phyloP scores from a whole-genome alignment of 2,329 filamentous ascomycete species.

The Lasiodiplodia sp. region DNA sequence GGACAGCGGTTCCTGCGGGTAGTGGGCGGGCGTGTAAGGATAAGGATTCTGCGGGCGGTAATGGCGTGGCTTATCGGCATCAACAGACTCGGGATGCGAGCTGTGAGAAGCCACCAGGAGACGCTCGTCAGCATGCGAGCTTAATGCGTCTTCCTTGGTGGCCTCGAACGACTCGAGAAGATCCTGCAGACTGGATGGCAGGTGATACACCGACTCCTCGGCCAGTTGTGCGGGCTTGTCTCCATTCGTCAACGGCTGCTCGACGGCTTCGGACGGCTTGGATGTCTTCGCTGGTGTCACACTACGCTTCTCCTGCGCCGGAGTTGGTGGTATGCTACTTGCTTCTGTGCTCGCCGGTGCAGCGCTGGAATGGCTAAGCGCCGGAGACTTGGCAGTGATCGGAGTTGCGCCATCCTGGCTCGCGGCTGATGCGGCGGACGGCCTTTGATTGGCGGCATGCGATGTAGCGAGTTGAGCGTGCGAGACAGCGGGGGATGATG shows the following conservation, averaged over 20 bases:
- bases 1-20: slow-evolving; percentile 88
- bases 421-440: slow-evolving; percentile 42
- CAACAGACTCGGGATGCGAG: slow-evolving; percentile 75
- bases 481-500: slow-evolving; percentile 58
- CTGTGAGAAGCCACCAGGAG: slow-evolving; percentile 79
- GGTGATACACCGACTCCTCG: slow-evolving; percentile 88
- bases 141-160: slow-evolving; percentile 73
- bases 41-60: slow-evolving; percentile 86
- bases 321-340: slow-evolving; percentile 54
- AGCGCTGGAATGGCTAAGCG: slow-evolving; percentile 54
- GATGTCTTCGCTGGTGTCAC: slow-evolving; percentile 50
- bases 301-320: slow-evolving; percentile 51
- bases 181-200: slow-evolving; percentile 87
- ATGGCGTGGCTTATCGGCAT: slow-evolving; percentile 81
- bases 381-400: slow-evolving; percentile 60
- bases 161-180: slow-evolving; percentile 89
- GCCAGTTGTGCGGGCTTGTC: slow-evolving; percentile 57
- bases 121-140: slow-evolving; percentile 70
- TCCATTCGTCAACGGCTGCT: slow-evolving; percentile 58
- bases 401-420: slow-evolving; percentile 50
- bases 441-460: slow-evolving; percentile 37
- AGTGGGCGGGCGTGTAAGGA: slow-evolving; percentile 77
- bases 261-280: slow-evolving; percentile 32
- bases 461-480: slow-evolving; percentile 47
- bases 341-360: slow-evolving; percentile 49